Percentiles rank a stretch among this genome's conserved stretches.
These are phyloP conservation scores for Iris macrosiphon DNA, from an alignment of 106 monocot species.

Conservation along the genomic window DNA sequence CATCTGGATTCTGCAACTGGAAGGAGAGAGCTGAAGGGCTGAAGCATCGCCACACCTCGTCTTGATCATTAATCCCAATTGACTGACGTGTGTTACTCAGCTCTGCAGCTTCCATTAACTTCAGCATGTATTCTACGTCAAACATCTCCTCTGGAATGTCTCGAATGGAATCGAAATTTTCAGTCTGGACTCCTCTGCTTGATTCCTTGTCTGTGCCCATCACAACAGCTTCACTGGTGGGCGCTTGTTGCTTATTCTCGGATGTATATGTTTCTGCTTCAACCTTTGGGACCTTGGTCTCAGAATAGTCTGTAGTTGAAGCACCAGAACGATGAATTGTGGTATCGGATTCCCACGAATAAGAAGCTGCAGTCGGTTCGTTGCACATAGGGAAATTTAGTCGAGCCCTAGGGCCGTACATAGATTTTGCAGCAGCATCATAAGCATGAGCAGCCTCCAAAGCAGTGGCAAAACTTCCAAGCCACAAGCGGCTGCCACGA, in stretches of 20 bases:
- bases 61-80: background rate
- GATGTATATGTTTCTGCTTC: background rate
- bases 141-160: constrained; percentile 31
- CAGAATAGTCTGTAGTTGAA: constrained; percentile 3
- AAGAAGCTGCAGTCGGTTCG: background rate
- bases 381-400: constrained; percentile 36
- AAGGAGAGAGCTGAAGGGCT: constrained; percentile 2
- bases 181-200: background rate
- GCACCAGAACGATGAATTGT: constrained; percentile 6
- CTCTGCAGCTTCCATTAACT: constrained; percentile 21
- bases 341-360: constrained; percentile 10
- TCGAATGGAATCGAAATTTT: background rate
- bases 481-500: constrained; percentile 62
- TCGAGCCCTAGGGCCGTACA: constrained; percentile 62
- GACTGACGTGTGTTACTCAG: background rate
- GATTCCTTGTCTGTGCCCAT: background rate
- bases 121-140: constrained; percentile 29
- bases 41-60: background rate
- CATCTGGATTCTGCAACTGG: constrained; percentile 30
- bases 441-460: constrained; percentile 64
- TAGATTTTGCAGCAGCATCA: constrained; percentile 67
- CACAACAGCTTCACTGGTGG: background rate
- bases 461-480: constrained; percentile 70
- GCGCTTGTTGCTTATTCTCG: background rate
- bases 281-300: constrained; percentile 8